These are phyloP conservation scores for Sistotremastrum niveocremeum DNA, from an alignment of 768 basidiomycete genomes.

Conservation along the genomic window DNA sequence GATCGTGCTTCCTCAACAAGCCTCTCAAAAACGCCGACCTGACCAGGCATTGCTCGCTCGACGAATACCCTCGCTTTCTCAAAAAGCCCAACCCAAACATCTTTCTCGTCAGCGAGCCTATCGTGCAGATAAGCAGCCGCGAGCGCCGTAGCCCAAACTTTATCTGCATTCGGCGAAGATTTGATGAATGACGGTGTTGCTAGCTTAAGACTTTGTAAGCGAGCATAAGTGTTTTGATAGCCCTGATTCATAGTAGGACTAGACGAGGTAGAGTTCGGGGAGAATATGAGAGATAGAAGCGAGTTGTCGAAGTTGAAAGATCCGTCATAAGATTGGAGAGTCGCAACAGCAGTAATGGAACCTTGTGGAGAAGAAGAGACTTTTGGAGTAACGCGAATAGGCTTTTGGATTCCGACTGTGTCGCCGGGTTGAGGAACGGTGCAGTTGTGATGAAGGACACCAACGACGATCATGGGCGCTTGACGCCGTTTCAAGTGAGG, in stretches of 20 bases:
- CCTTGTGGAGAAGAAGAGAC: conserved; percentile 2
- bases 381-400: conserved; percentile 5
- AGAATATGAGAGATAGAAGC: conserved; percentile 25
- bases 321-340: conserved; percentile 31
- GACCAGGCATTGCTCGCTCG: background rate
- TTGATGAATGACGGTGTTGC: background rate
- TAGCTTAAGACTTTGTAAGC: background rate
- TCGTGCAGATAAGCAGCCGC: conserved; percentile 31
- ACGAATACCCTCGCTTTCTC: conserved; percentile 31
- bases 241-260: background rate
- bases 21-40: too few relatives aligned
- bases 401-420: background rate
- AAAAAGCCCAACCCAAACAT: conserved; percentile 28
- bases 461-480: conserved; percentile 13
- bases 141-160: conserved; percentile 38
- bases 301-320: conserved; percentile 26
- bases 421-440: conserved; percentile 21
- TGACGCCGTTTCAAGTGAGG: background rate
- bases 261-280: too few relatives aligned
- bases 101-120: conserved; percentile 22
- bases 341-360: conserved; percentile 9
- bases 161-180: conserved; percentile 10
- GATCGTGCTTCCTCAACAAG: too few relatives aligned
- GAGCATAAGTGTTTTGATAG: background rate
- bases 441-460: conserved; percentile 13